phyloP scores from a whole-genome alignment of 2,329 filamentous ascomycete species.

The Ilyonectria destructans region DNA sequence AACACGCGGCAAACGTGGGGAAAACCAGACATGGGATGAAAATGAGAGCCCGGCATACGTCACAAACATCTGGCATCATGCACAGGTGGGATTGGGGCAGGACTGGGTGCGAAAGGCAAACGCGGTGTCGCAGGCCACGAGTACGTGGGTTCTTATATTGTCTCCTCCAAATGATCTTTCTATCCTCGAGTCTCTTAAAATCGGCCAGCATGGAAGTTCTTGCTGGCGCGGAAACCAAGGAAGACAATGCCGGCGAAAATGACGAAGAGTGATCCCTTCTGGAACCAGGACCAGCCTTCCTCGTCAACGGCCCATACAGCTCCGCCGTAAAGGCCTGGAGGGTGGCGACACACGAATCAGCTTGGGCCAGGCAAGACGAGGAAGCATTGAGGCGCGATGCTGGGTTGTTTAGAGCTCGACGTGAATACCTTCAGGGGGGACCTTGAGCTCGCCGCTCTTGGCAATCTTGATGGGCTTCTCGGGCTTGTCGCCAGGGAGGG shows the following conservation, averaged over 20 bases:
- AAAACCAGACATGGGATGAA: not conserved
- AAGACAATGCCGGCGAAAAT: slow-evolving; percentile 41
- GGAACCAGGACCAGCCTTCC: slow-evolving; percentile 44
- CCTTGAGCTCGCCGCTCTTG: slow-evolving; percentile 88
- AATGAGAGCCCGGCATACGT: not conserved
- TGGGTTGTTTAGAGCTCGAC: slow-evolving; percentile 81
- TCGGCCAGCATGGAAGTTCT: slow-evolving; percentile 28
- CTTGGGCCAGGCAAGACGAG: slow-evolving; percentile 45
- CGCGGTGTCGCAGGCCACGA: not conserved
- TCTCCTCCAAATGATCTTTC: slow-evolving; percentile 1
- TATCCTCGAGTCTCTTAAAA: slow-evolving; percentile 14
- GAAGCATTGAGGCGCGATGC: slow-evolving; percentile 43
- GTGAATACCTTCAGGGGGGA: slow-evolving; percentile 93
- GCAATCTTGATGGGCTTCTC: slow-evolving; percentile 79
- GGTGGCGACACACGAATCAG: slow-evolving; percentile 53
- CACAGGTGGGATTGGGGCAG: not conserved
- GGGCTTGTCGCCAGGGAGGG: slow-evolving; percentile 79
- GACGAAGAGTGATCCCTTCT: slow-evolving; percentile 44
- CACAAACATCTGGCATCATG: not conserved
- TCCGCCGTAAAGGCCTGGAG: slow-evolving; percentile 50
- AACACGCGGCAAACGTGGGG: not conserved
- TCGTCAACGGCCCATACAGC: slow-evolving; percentile 43
- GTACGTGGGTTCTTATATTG: slow-evolving; percentile 12
- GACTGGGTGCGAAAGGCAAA: not conserved
- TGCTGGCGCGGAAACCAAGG: slow-evolving; percentile 42